These are phyloP conservation scores for Amoebophrya sp. DNA, from an alignment of 169 alveolate species.

Conservation along the genomic window DNA sequence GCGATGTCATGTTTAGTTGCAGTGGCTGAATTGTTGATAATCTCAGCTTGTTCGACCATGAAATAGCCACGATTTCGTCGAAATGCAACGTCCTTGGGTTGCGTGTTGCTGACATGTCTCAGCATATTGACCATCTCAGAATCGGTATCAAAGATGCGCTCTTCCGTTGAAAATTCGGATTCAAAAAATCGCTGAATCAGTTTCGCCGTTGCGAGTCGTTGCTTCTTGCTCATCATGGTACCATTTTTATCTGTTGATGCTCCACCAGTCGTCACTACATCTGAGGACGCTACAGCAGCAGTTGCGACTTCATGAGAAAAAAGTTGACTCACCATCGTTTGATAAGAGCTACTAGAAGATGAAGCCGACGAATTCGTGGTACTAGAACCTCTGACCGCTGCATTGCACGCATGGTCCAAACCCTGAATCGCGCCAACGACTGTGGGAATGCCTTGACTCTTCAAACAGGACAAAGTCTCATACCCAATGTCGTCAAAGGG, in stretches of 20 bases:
- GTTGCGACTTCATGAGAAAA: background rate
- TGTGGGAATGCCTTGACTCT: constrained; percentile 49
- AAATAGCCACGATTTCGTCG: constrained; percentile 17
- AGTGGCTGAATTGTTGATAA: background rate
- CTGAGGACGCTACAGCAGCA: background rate
- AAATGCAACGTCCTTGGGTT: background rate
- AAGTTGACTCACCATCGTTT: background rate
- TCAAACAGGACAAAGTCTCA: constrained; percentile 43
- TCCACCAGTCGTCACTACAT: background rate
- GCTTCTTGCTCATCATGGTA: background rate
- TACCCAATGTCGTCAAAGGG: constrained; percentile 48
- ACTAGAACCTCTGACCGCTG: background rate
- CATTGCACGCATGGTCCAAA: background rate
- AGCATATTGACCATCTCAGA: background rate
- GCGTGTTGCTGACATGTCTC: background rate
- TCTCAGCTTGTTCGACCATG: background rate
- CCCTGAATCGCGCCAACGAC: constrained; percentile 38
- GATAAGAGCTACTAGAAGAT: constrained; percentile 11
- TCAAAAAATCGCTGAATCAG: background rate
- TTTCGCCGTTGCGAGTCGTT: background rate
- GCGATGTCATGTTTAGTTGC: too few relatives aligned
- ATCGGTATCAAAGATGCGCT: background rate
- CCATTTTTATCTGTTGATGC: background rate
- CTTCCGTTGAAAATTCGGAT: background rate
- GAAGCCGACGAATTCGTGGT: background rate